A percentile compares a stretch with the other conserved stretches of the same genome.
phyloP scores from a whole-genome alignment of 257 asterid genomes.

The Rehmannia glutinosa region DNA sequence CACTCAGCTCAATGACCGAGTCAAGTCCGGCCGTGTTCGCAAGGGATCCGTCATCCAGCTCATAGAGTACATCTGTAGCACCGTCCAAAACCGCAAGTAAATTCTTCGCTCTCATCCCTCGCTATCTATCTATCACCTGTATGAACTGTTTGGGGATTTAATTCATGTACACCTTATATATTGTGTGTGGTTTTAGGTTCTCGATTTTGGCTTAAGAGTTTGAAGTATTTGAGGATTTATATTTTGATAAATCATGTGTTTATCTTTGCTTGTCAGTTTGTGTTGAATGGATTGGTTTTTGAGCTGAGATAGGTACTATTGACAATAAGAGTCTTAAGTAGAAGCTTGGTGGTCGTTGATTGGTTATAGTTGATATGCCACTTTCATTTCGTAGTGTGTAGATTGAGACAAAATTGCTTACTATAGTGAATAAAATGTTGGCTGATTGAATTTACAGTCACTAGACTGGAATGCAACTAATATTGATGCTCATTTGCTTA shows the following conservation, averaged over 20 bases:
- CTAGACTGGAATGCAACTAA: background rate
- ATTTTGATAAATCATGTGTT: conserved; percentile 11
- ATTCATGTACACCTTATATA: background rate
- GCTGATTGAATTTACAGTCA: conserved; percentile 3
- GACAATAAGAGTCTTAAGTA: background rate
- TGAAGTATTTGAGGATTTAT: background rate
- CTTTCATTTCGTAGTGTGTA: background rate
- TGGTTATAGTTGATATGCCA: background rate
- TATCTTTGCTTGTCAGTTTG: conserved; percentile 7
- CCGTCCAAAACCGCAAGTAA: conserved; percentile 79
- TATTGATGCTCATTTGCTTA: background rate
- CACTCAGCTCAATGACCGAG: conserved; percentile 77
- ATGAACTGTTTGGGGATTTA: too few relatives aligned
- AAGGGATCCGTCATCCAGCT: conserved; percentile 84
- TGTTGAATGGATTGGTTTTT: background rate
- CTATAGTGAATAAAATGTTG: background rate
- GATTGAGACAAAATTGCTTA: background rate
- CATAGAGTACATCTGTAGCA: conserved; percentile 72
- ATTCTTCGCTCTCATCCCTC: background rate
- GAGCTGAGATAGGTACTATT: background rate
- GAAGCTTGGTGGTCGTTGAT: background rate
- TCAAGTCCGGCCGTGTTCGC: conserved; percentile 58
- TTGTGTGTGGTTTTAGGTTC: background rate
- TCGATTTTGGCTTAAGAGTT: background rate
- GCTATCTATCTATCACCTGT: too few relatives aligned